phyloP scores from a whole-genome alignment of 228 moss, liverwort and hornwort species.

The Sphagnum magellanicum region DNA sequence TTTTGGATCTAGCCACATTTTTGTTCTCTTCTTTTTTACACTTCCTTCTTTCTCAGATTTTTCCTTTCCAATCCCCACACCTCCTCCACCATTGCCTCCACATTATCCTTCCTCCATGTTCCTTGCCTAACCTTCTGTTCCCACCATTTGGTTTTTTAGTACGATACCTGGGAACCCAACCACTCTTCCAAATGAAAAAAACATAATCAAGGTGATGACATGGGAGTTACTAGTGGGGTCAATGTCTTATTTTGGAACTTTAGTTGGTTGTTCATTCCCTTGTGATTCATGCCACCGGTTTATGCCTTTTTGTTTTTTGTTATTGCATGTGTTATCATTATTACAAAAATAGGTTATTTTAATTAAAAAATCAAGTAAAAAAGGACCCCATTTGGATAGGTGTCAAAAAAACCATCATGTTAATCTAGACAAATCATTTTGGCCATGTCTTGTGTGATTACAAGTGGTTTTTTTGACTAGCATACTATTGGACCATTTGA shows the following conservation, averaged over 20 bases:
- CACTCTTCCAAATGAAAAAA: slow-evolving; percentile 17
- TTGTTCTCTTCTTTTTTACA: slow-evolving; percentile 45
- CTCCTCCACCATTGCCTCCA: slow-evolving; percentile 26
- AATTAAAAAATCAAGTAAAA: too few relatives aligned
- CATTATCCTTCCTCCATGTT: slow-evolving; percentile 27
- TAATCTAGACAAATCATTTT: too few relatives aligned
- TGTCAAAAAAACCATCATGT: too few relatives aligned
- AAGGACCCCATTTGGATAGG: too few relatives aligned
- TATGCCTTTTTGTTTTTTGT: slow-evolving; percentile 19
- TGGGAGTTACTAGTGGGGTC: slow-evolving; percentile 5
- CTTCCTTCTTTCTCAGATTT: slow-evolving; percentile 33
- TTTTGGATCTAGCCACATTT: slow-evolving; percentile 63
- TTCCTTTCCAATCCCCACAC: slow-evolving; percentile 31
- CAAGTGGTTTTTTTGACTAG: too few relatives aligned
- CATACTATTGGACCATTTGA: too few relatives aligned
- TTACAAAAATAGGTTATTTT: too few relatives aligned
- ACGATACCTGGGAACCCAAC: slow-evolving; percentile 11
- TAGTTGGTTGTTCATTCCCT: slow-evolving; percentile 8
- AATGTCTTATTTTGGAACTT: slow-evolving; percentile 5
- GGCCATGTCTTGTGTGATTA: too few relatives aligned
- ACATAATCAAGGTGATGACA: slow-evolving; percentile 7
- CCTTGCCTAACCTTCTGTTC: slow-evolving; percentile 8
- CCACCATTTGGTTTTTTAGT: slow-evolving; percentile 8
- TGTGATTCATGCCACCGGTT: slow-evolving; percentile 28
- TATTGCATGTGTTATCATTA: not conserved